Evolutionary conservation across 1,139 yeast genomes (phyloP), one percentile per base, ranked within the genome.

Genomic region (Spathaspora jeffriesii): DNA sequence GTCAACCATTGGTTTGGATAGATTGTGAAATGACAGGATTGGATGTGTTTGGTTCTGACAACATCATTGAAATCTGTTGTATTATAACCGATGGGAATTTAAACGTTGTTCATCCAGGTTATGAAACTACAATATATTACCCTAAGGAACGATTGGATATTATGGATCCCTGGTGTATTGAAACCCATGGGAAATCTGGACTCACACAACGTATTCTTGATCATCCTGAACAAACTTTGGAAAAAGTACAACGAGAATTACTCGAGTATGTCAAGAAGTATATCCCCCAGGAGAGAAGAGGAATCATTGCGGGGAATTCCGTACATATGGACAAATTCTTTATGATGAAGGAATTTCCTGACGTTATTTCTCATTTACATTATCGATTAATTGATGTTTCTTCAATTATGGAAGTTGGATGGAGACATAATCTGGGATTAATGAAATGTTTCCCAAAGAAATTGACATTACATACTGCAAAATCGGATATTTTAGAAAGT

Each of bases 11-110:
- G 18, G 95, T 91, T 4, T 91, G 97, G 97, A 78, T 91, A 23
- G 97, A 91, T 67, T 74, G 79, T 56, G 78, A 71, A 56, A 95
- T 95, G 99, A 95, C 99, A 0, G 99, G 99, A 0, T 71, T 95
- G 43, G 87, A 93, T 57, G 83, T 84, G 21, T 64, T 71, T 48
- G 76, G 76, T 5, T 96, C 90, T 59, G 71, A 69, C 48, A 82
- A 78, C 49, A 92, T 95, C 56, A 88, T 95, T 53, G 99, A 95
- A 65, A 84, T 95, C 28, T 91, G 98, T 63, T 91, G 97, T 63
- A 70, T 92, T 34, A 73, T 95, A 44, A 93, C 99, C 1, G 96
- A 93, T 60, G 90, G 88, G 8, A 68, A 88, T 49, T 73, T 93
- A 53, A 79, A 87, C 47, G 57, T 88, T 3, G 67, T 91, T 2